Percentiles rank a stretch among this genome's conserved stretches.
These are phyloP conservation scores for Tetrastigma voinierianum DNA, from an alignment of 164 flowering plant genomes.

Conservation along the genomic window DNA sequence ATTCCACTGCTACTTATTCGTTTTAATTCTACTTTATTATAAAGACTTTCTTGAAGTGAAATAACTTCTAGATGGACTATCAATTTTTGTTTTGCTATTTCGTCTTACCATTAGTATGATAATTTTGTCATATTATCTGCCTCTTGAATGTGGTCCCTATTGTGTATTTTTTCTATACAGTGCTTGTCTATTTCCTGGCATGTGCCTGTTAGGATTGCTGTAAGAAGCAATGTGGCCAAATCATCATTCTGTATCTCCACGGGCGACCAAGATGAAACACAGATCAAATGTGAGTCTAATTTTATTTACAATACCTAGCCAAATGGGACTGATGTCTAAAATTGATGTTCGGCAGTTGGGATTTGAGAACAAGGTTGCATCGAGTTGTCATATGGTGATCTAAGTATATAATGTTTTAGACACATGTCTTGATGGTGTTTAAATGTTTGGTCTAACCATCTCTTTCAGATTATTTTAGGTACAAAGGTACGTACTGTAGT, in stretches of 20 bases:
- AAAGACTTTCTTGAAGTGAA: no score
- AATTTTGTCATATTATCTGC: background rate
- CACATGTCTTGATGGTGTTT: background rate
- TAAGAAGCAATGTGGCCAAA: constrained; percentile 30
- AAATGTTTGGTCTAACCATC: background rate
- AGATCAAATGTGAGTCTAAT: constrained; percentile 18
- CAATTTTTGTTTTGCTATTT: background rate
- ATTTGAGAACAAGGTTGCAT: constrained; percentile 45
- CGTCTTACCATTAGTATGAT: background rate
- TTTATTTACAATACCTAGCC: constrained; percentile 35
- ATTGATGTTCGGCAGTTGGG: constrained; percentile 35
- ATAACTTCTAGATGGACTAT: no score
- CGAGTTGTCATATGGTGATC: constrained; percentile 51
- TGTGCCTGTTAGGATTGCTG: background rate
- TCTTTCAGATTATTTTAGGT: constrained; percentile 44
- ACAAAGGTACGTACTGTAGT: constrained; percentile 76
- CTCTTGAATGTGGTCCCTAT: no score
- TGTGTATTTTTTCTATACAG: background rate
- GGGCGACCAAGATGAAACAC: constrained; percentile 13
- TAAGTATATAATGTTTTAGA: constrained; percentile 39
- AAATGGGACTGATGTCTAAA: constrained; percentile 56
- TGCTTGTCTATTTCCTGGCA: background rate
- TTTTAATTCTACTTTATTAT: no score
- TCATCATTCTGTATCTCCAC: constrained; percentile 23
- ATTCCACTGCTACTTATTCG: constrained; percentile 8